phyloP scores from a whole-genome alignment of 176 grass and related monocot species.

The Paspalum notatum region DNA sequence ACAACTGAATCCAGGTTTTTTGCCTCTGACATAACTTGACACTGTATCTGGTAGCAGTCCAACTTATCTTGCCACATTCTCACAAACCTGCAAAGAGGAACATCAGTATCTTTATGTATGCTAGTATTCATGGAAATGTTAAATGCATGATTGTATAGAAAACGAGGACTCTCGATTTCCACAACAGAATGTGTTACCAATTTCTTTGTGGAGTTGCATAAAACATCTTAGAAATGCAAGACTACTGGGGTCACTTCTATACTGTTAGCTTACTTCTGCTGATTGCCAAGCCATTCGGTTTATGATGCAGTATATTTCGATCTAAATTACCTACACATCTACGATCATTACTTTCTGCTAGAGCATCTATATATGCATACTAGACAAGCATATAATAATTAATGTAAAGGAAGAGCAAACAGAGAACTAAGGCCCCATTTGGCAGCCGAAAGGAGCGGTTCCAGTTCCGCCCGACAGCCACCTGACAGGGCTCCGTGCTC shows the following conservation, averaged over 20 bases:
- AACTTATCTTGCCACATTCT: constrained; percentile 84
- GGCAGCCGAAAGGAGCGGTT: too few relatives aligned
- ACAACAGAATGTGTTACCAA: neutral
- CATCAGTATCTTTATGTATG: constrained; percentile 29
- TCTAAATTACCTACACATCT: neutral
- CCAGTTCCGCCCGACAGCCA: too few relatives aligned
- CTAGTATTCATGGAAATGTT: neutral
- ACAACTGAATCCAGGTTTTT: constrained; percentile 66
- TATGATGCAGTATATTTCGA: neutral
- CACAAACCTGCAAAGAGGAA: constrained; percentile 64
- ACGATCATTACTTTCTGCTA: constrained; percentile 19
- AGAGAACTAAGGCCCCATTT: too few relatives aligned
- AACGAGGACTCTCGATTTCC: neutral
- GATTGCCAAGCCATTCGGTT: neutral
- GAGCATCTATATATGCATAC: constrained; percentile 20
- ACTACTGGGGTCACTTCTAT: neutral
- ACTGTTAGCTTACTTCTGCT: neutral
- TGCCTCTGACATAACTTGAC: constrained; percentile 56
- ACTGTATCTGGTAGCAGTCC: constrained; percentile 75
- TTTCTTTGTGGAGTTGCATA: neutral
- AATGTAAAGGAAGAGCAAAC: neutral
- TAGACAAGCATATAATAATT: neutral
- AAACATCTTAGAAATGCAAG: neutral
- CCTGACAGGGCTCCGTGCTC: too few relatives aligned
- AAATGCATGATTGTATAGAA: constrained; percentile 21